Base-by-base conservation (phyloP, 1,139 yeast genomes). In the Suhomyces yuchorum region DNA sequence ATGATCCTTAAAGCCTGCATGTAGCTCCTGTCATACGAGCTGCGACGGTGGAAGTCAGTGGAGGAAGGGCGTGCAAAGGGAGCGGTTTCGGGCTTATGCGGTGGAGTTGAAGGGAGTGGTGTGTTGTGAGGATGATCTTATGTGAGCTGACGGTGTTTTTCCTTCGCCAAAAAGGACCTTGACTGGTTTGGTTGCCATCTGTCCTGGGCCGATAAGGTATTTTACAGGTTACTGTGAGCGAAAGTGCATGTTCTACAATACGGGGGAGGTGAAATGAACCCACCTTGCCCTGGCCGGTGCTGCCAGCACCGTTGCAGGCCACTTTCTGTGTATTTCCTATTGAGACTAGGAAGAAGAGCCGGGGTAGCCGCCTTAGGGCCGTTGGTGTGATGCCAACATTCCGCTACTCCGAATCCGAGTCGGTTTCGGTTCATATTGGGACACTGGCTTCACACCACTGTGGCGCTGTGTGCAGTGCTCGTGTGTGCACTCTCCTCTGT, bases 1-100 rank as follows among this genome's bases (percentile, higher is more conserved):
- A 22, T 15, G 32, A 17, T 26, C 34, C 41, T 17, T 26, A n/a
- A 37, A 23, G 41, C 41, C 41, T 38, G 41, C 41, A 38, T 38
- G 41, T 30, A 38, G 22, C 23, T 19, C 3, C 34, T 23, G 41
- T 38, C 41, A 14, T 22, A 37, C 39, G 19, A 20, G 30, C 34
- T 26, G 41, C 34, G 41, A 26, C 41, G 9, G 34, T 38, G 24
- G 41, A 15, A 26, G 34, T 11, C 23, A 7, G 14, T 24, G 9
- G 23, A 38, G 33, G 34, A 28, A 38, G 14, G 41, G 41, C 33
- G 41, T 15, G 34, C 15, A 17, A 17, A 22, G 19, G 11, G 26
- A 12, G 38, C 18, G 15, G 24, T 14, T 22, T 23, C 28, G 30
- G 34, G 18, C 7, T 14, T 30, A 8, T 14, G 34, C 8, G 18